These are phyloP conservation scores for Nitzschia sp. DNA, from an alignment of 108 stramenopile species.

Conservation along the genomic window DNA sequence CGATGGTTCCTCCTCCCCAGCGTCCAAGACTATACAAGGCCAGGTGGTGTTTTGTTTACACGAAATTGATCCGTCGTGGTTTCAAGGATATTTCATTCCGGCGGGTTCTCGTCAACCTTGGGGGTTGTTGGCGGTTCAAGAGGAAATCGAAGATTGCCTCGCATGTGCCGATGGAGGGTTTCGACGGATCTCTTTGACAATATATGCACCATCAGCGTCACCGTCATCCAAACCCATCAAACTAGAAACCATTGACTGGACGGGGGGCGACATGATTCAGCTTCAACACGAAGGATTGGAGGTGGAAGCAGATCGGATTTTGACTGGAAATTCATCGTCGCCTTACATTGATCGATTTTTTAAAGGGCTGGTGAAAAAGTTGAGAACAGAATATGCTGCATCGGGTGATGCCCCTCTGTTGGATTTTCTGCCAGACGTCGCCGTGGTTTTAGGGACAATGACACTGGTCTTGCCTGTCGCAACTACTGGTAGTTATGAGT, in stretches of 20 bases:
- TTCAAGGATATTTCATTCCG: conserved; percentile 76
- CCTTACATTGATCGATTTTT: conserved; percentile 40
- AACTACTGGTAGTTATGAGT: too few species aligned
- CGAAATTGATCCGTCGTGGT: conserved; percentile 61
- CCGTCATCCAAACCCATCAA: not conserved
- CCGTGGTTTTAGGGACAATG: conserved; percentile 52
- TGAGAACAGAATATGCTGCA: conserved; percentile 9
- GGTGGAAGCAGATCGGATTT: conserved; percentile 37
- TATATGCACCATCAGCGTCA: conserved; percentile 28
- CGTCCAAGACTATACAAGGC: conserved; percentile 28
- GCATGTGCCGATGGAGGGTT: conserved; percentile 75
- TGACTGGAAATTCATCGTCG: conserved; percentile 38
- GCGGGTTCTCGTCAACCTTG: conserved; percentile 36
- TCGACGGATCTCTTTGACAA: conserved; percentile 58
- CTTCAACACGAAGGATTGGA: conserved; percentile 22
- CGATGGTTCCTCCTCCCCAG: too few species aligned
- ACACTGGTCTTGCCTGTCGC: too few species aligned
- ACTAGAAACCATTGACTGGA: conserved; percentile 52
- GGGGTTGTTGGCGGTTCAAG: conserved; percentile 70
- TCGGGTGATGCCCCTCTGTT: conserved; percentile 27
- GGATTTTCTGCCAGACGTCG: conserved; percentile 49
- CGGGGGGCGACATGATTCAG: conserved; percentile 82
- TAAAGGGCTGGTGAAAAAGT: conserved; percentile 20
- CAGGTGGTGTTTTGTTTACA: conserved; percentile 68
- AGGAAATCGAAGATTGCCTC: conserved; percentile 75